A percentile compares a stretch with the other conserved stretches of the same genome.
phyloP scores from a whole-genome alignment of 2,329 filamentous ascomycete genomes.

The Fusarium odoratissimum region DNA sequence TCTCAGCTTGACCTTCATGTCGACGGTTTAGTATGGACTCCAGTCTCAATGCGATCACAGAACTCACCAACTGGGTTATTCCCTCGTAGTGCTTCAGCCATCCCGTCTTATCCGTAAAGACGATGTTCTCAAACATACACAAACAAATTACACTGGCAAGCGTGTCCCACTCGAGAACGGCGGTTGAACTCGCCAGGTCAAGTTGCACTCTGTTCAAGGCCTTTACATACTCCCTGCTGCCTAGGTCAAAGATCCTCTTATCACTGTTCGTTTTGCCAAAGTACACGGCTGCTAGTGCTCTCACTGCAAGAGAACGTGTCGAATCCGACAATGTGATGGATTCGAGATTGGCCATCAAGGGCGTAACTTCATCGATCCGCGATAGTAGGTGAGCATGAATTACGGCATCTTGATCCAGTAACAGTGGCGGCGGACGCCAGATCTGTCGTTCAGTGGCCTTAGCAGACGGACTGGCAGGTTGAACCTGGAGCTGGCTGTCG shows the following conservation, averaged over 20 bases:
- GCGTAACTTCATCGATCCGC: slow-evolving; percentile 2
- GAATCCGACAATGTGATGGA: neutral
- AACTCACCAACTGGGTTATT: slow-evolving; percentile 2
- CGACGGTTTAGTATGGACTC: neutral
- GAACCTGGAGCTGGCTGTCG: neutral
- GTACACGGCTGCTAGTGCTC: slow-evolving; percentile 16
- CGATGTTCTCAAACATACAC: slow-evolving; percentile 19
- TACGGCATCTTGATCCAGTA: slow-evolving; percentile 1
- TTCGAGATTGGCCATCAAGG: slow-evolving; percentile 5
- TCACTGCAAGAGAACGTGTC: neutral
- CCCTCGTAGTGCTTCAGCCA: slow-evolving; percentile 22
- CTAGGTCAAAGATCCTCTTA: neutral
- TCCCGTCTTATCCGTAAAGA: slow-evolving; percentile 15
- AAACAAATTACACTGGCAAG: slow-evolving; percentile 22
- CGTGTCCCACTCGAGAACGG: slow-evolving; percentile 15
- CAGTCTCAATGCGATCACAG: accelerated
- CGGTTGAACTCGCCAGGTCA: neutral
- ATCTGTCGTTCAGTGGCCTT: neutral
- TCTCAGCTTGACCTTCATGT: slow-evolving; percentile 2
- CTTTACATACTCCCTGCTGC: neutral
- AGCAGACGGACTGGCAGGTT: accelerated
- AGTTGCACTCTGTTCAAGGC: neutral
- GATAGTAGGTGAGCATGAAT: slow-evolving; percentile 15
- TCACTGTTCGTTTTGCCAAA: slow-evolving; percentile 15
- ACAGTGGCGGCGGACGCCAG: accelerated